Evolutionary conservation across 305 asterid genomes (phyloP).

Genomic region (Plantago rigida): DNA sequence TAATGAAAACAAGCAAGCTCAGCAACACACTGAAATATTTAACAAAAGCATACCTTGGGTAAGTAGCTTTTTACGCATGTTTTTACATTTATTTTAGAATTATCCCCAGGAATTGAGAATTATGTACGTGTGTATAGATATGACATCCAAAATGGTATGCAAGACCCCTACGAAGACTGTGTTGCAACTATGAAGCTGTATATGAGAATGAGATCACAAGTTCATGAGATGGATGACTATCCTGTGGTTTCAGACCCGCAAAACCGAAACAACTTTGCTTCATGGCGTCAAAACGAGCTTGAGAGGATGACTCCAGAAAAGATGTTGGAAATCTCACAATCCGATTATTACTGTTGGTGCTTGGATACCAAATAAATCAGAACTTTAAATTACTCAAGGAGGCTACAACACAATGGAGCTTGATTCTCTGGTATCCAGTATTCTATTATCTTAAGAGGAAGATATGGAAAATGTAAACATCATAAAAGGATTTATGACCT

Average conservation of each 20-base stretch:
- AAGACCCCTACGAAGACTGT: conserved; percentile 85
- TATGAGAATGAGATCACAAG: conserved; percentile 63
- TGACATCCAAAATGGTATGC: conserved; percentile 68
- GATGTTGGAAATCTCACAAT: conserved; percentile 62
- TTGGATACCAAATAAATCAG: conserved; percentile 39
- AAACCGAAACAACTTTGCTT: conserved; percentile 59
- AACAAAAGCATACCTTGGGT: conserved; percentile 82
- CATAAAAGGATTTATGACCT: conserved; percentile 9
- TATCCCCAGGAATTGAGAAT: conserved; percentile 1
- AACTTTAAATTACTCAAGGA: conserved; percentile 10
- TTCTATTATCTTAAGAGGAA: too few species aligned
- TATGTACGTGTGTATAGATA: conserved; percentile 34
- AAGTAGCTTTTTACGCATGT: conserved; percentile 22
- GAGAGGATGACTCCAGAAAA: conserved; percentile 73
- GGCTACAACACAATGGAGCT: not conserved
- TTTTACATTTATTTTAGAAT: conserved; percentile 1
- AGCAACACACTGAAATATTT: conserved; percentile 84
- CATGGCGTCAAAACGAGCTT: conserved; percentile 69
- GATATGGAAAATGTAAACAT: not conserved
- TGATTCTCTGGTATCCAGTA: not conserved
- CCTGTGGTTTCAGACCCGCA: conserved; percentile 63
- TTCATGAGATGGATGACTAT: conserved; percentile 46
- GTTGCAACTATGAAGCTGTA: conserved; percentile 70
- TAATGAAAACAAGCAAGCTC: conserved; percentile 93
- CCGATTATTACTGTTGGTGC: conserved; percentile 91